Evolutionary conservation across 805 yeast species (phyloP), one percentile per base, ranked within the genome.

Genomic region (Cyberlindnera lachancei): DNA sequence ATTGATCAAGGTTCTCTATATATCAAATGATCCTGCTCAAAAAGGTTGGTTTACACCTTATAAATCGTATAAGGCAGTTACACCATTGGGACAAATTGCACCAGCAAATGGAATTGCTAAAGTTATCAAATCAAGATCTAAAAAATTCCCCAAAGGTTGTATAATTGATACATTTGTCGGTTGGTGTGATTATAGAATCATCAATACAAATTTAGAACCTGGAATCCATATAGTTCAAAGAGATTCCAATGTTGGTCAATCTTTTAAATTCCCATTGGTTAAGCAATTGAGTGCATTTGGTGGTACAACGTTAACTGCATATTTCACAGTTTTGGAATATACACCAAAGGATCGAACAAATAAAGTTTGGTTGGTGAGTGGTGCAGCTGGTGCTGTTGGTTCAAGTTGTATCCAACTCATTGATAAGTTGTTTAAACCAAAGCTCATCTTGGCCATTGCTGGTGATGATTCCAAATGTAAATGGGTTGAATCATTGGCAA

Each of bases 351-450:
- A 49, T 19, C n/a, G n/a, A n/a, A 45, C 47, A 13, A 54, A 46
- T 6, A 73, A 73, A 45, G 58, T 64, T 6, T 59, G 70, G 37
- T 53, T 75, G 26, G 59, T 77, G 21, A 67, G 77, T 13, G 83
- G 80, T 33, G 84, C 84, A 10, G 67, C 78, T 7, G 84, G 84
- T 38, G 81, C 81, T n/a, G 77, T 76, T 11, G 84, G 84, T 11
- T 65, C 73, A 17, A 55, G 64, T 32, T 72, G 61, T 27, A 70
- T 74, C 16, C 82, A 76, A 48, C 46, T 77, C 6, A 76, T 81
- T 27, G 58, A 70, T 39, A 58, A 67, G 28, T 53, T 70, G 7
- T 59, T 68, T 45, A 67, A 68, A 18, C 77, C 77, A 15, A 52
- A 62, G 19, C 66, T 62, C 39, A 76, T 77, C 11, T 64, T 75